These are phyloP conservation scores for Cyclotella distinguenda DNA, from an alignment of 108 stramenopile species.

Conservation along the genomic window DNA sequence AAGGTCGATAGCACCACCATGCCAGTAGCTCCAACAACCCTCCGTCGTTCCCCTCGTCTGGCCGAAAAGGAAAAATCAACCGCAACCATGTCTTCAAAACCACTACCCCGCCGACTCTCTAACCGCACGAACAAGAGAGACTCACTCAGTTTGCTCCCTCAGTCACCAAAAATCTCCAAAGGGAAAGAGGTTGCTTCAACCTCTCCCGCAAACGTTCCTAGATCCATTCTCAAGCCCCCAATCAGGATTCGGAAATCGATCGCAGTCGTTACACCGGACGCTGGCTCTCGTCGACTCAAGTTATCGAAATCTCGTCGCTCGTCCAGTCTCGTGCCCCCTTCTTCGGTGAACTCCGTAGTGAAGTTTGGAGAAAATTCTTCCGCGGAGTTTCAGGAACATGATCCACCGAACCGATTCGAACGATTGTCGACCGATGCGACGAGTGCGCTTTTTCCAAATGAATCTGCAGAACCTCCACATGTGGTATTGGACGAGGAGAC, in stretches of 20 bases:
- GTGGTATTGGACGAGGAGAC: background rate
- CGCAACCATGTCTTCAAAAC: background rate
- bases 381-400: background rate
- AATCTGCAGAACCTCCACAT: too few relatives aligned
- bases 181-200: too few relatives aligned
- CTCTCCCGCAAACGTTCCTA: background rate
- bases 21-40: background rate
- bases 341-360: background rate
- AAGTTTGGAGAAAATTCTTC: background rate
- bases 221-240: background rate
- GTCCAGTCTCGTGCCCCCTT: background rate
- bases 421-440: background rate
- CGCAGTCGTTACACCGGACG: background rate
- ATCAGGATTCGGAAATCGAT: too few relatives aligned
- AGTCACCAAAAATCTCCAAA: too few relatives aligned
- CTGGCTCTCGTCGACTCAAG: background rate
- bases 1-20: background rate
- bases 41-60: background rate
- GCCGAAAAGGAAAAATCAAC: background rate
- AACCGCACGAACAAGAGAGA: too few relatives aligned
- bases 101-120: background rate
- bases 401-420: slow-evolving; percentile 5
- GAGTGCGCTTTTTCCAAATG: background rate
- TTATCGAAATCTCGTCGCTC: background rate
- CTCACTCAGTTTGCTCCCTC: background rate